phyloP scores from a whole-genome alignment of 2,329 filamentous ascomycete species.

The Zasmidium cellare region DNA sequence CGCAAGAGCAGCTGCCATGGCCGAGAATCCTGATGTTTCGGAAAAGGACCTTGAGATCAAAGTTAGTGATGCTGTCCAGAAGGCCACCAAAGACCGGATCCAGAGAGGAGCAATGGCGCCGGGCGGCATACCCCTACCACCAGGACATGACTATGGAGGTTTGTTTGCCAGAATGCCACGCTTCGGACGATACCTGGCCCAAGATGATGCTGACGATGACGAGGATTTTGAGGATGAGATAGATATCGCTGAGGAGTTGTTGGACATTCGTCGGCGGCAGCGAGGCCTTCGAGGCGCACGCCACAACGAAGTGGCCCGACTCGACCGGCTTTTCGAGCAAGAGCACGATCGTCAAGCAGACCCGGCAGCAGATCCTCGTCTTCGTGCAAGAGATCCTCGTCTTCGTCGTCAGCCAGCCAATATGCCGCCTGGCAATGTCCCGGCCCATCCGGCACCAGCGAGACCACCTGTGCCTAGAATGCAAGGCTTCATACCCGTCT shows the following conservation, averaged over 20 bases:
- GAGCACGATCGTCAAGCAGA: not conserved
- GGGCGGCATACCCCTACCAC: not conserved
- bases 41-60: constrained; percentile 60
- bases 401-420: not conserved
- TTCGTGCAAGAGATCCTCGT: not conserved
- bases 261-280: not conserved
- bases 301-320: not conserved
- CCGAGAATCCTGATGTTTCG: constrained; percentile 62
- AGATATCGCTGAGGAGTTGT: not conserved
- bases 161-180: constrained; percentile 1
- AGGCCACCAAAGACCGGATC: constrained; percentile 17
- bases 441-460: not conserved
- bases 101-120: constrained; percentile 6
- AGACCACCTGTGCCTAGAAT: not conserved
- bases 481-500: not conserved
- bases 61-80: constrained; percentile 50
- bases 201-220: constrained; percentile 11
- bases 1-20: constrained; percentile 56
- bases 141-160: constrained; percentile 5
- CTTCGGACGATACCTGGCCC: not conserved
- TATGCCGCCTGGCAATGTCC: not conserved
- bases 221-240: constrained; percentile 14
- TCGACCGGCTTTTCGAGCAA: not conserved
- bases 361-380: not conserved
- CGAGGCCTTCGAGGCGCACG: not conserved